Conservation (phyloP, 1,284 basidiomycete genomes). For the Trichosporon faecale region DNA sequence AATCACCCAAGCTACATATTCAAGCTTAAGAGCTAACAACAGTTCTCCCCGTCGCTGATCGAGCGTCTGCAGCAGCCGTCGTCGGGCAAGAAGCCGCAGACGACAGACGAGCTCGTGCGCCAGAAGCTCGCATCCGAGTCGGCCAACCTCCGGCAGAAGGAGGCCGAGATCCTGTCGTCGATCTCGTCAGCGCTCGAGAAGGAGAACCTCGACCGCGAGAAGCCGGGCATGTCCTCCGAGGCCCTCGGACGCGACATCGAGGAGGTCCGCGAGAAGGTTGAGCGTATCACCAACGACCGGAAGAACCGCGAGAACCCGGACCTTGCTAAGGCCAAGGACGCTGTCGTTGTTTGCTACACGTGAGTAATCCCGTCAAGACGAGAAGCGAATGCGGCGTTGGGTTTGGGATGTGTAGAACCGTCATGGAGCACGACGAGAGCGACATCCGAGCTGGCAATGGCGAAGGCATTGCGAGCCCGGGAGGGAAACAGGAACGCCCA, state of each 20-base stretch:
- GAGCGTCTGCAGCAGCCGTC: conserved; percentile 37
- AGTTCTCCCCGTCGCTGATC: conserved; percentile 50
- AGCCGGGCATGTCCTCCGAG: conserved; percentile 48
- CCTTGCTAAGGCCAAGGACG: conserved; percentile 39
- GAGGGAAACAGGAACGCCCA: too few species aligned
- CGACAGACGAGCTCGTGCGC: conserved; percentile 46
- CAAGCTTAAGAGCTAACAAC: conserved; percentile 8
- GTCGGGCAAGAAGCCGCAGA: conserved; percentile 17
- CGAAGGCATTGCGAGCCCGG: not conserved
- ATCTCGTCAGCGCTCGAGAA: conserved; percentile 51
- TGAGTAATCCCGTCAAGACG: conserved; percentile 30
- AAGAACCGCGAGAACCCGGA: conserved; percentile 37
- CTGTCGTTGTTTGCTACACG: conserved; percentile 50
- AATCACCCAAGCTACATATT: not conserved
- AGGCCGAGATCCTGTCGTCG: conserved; percentile 46
- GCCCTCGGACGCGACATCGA: conserved; percentile 52
- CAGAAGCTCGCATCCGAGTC: conserved; percentile 47
- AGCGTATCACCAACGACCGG: conserved; percentile 43
- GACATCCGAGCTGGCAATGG: not conserved
- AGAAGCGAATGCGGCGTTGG: too few species aligned
- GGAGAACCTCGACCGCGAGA: conserved; percentile 52
- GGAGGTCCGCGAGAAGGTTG: conserved; percentile 52
- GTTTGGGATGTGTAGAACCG: too few species aligned
- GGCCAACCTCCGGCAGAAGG: conserved; percentile 46
- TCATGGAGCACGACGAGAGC: not conserved